Evolutionary conservation across 2,329 filamentous ascomycete genomes (phyloP), one percentile per base, ranked within the genome.

Genomic region (Myriosclerotinia curreyana): DNA sequence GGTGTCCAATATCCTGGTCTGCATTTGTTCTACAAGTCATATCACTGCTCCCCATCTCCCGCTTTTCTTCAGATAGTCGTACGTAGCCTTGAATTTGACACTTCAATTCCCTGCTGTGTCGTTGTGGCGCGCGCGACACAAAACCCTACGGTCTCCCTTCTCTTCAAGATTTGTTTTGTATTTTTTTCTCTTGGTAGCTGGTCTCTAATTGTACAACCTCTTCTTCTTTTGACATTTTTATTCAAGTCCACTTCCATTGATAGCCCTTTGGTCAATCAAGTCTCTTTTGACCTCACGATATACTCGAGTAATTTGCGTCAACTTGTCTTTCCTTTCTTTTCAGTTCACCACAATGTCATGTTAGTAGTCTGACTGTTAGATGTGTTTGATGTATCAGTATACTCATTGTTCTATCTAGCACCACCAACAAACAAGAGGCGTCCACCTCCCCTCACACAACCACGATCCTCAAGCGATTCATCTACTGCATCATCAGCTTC

Each of bases 391-490:
- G 36, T 60, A 60, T 50, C 54, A 42, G n/a, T 34, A 46, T 52
- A 36, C 62, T 64, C 55, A 64, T 49, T 15, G 25, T 42, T 50
- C 40, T 52, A 46, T 60, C 22, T 64, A 70, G 67, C 63, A 58
- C 40, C 64, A 46, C 62, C 52, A 63, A 65, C 65, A 69, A 70
- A 63, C 17, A 72, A 72, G 69, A 71, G 71, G 67, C 65, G 69
- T 62, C 71, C 72, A n/a, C 59, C 69, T 50, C 66, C 69, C 42
- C 62, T 73, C 31, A 64, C 63, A 44, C 66, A 69, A 65, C 69
- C 69, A 62, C 68, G 71, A 71, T 82, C 80, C 69, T 75, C 78
- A 73, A 78, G 77, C 53, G 75, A 76, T 74, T 76, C 75, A 38
- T 73, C 72, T 60, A 70, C 71, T 64, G 73, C 74, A 7, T 79